Evolutionary conservation across 306 rosid species (phyloP), one percentile per base, ranked within the genome.

Genomic region (Rosa rugosa): DNA sequence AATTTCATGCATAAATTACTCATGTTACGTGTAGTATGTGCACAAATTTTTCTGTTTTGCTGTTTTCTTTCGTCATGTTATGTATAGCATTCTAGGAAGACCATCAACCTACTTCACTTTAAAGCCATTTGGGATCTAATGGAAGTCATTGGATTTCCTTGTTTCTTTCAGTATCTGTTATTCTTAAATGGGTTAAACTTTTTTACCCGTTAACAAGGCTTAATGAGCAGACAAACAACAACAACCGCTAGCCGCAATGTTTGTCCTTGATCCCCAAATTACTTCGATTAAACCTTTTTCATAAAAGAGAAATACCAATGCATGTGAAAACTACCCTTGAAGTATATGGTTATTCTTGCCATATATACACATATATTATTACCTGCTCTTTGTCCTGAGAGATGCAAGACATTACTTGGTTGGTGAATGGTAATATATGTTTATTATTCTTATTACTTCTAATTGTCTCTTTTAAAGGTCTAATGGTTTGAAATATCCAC

Each of bases 401-500:
- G 8, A 40, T 73, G 14, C 68, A 22, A n/a, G 53, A 7, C 2
- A n/a, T n/a, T 10, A 22, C 20, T n/a, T 51, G 73, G 68, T 40
- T 44, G 45, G 20, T 65, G 70, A 62, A 1, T 31, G 8, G 16
- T 64, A 64, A 44, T 62, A 65, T 4, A 67, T 47, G 16, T 65
- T 62, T 42, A 14, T 38, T 54, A 53, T 69, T 45, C 77, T 60
- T 22, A n/a, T 36, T 76, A 64, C 46, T 69, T 45, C 11, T 45
- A 34, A 57, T 85, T 13, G 71, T 75, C 67, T 82, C 79, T 75
- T 79, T 84, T 54, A 31, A 78, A 92, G 99, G 94, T 83, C 83
- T 68, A 90, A 5, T 22, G 91, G 91, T 71, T 86, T 91, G 77
- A 94, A 94, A 83, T 94, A 84, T 84, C 98, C 98, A 75, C 86